These are phyloP conservation scores for Monosporozyma solicola DNA, from an alignment of 805 yeast genomes.

Conservation along the genomic window DNA sequence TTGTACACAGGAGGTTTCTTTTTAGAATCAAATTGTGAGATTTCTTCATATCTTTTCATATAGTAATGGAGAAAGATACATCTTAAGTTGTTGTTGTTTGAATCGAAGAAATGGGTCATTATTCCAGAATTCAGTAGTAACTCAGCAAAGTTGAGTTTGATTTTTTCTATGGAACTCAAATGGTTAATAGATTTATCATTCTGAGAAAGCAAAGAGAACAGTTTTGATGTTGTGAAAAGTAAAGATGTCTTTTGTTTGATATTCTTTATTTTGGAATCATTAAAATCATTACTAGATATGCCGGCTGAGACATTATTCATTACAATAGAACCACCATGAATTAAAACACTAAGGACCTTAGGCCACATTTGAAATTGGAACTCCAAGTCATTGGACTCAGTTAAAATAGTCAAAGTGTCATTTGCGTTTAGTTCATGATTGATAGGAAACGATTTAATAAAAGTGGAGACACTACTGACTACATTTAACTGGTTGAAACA, in stretches of 20 bases:
- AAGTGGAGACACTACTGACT: constrained; percentile 45
- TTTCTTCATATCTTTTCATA: constrained; percentile 11
- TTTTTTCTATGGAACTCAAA: constrained; percentile 9
- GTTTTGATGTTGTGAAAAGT: neutral
- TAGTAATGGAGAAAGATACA: constrained; percentile 34
- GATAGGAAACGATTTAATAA: constrained; percentile 31
- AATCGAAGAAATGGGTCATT: constrained; percentile 22
- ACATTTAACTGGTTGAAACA: constrained; percentile 44
- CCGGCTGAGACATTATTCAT: neutral
- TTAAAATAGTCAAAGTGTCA: constrained; percentile 27
- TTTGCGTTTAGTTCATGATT: constrained; percentile 30
- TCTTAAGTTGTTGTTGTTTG: constrained; percentile 25
- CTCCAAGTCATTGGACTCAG: constrained; percentile 7
- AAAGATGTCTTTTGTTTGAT: constrained; percentile 1
- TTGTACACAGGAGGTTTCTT: constrained; percentile 9
- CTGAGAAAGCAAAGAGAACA: neutral
- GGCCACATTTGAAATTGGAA: constrained; percentile 37
- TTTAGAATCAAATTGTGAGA: constrained; percentile 11
- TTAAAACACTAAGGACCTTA: constrained; percentile 27
- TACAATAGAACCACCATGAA: constrained; percentile 28
- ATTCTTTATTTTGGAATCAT: neutral
- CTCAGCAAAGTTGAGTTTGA: constrained; percentile 31
- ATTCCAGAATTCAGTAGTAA: constrained; percentile 43
- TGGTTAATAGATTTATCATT: neutral
- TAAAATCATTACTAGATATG: neutral